phyloP scores from a whole-genome alignment of 1,284 basidiomycete species.

The Puccinia polysora region DNA sequence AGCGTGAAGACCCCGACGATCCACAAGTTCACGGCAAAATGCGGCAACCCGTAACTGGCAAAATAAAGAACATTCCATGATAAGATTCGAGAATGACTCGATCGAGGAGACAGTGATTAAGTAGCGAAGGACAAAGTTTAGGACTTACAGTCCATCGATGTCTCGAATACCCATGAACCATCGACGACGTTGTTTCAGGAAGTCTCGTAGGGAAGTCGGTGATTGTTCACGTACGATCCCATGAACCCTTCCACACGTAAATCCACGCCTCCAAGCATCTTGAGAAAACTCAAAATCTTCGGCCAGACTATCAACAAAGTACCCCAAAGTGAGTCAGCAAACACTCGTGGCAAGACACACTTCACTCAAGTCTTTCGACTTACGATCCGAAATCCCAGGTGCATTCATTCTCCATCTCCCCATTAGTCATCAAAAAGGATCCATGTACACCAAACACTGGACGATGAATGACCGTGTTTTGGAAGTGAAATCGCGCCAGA shows the following conservation, averaged over 20 bases:
- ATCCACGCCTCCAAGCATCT: conserved; percentile 55
- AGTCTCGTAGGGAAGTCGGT: conserved; percentile 53
- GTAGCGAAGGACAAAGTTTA: too few species aligned
- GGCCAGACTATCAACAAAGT: conserved; percentile 51
- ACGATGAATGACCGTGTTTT: conserved; percentile 54
- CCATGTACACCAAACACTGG: conserved; percentile 56
- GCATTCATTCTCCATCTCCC: conserved; percentile 55
- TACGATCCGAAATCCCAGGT: conserved; percentile 52
- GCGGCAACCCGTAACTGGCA: conserved; percentile 53
- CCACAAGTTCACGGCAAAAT: conserved; percentile 55
- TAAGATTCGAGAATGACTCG: too few species aligned
- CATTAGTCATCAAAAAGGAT: conserved; percentile 55
- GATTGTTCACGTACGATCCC: conserved; percentile 55
- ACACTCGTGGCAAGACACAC: not conserved
- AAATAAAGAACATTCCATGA: conserved; percentile 49
- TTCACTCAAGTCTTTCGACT: not conserved
- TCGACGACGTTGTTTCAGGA: conserved; percentile 55
- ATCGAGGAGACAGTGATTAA: too few species aligned
- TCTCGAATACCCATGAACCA: conserved; percentile 55
- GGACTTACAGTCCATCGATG: conserved; percentile 45
- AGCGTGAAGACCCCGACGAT: conserved; percentile 55
- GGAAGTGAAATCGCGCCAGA: conserved; percentile 55
- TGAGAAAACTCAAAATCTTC: conserved; percentile 56
- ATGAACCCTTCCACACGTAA: conserved; percentile 55
- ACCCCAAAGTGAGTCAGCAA: not conserved